Conservation (phyloP, 495 filamentous ascomycete species). For the Penicillium tannophilum region DNA sequence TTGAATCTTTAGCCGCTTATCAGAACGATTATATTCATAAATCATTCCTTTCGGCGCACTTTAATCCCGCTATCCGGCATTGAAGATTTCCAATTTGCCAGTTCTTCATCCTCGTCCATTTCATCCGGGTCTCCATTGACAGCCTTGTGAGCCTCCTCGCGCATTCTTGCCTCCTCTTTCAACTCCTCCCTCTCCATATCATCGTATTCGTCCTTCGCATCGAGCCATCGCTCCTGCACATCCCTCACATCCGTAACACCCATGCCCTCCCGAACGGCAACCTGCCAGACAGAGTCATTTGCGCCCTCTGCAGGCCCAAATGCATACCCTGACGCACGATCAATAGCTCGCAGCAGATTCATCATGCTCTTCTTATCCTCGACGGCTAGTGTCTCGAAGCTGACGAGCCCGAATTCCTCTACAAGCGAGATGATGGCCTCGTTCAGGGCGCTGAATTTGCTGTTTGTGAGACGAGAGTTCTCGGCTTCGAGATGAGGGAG, state of each 20-base stretch:
- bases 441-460: conserved; percentile 82
- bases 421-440: conserved; percentile 83
- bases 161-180: conserved; percentile 59
- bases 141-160: conserved; percentile 31
- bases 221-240: conserved; percentile 93
- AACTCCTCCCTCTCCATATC: conserved; percentile 71
- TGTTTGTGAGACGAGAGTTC: conserved; percentile 56
- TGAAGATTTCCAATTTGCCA: conserved; percentile 33
- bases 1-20: conserved; percentile 6
- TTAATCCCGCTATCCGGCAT: conserved; percentile 50
- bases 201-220: conserved; percentile 86
- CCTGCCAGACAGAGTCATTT: conserved; percentile 92
- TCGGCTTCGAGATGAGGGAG: conserved; percentile 73
- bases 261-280: conserved; percentile 86
- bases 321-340: conserved; percentile 88
- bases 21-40: conserved; percentile 1
- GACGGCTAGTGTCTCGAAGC: conserved; percentile 90
- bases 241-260: conserved; percentile 79
- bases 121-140: conserved; percentile 22
- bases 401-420: conserved; percentile 83
- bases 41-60: conserved; percentile 43
- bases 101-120: conserved; percentile 38
- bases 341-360: conserved; percentile 80
- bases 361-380: conserved; percentile 98
- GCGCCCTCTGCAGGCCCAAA: conserved; percentile 90